phyloP scores from a whole-genome alignment of 2,329 filamentous ascomycete species.

The Aspergillus jensenii region DNA sequence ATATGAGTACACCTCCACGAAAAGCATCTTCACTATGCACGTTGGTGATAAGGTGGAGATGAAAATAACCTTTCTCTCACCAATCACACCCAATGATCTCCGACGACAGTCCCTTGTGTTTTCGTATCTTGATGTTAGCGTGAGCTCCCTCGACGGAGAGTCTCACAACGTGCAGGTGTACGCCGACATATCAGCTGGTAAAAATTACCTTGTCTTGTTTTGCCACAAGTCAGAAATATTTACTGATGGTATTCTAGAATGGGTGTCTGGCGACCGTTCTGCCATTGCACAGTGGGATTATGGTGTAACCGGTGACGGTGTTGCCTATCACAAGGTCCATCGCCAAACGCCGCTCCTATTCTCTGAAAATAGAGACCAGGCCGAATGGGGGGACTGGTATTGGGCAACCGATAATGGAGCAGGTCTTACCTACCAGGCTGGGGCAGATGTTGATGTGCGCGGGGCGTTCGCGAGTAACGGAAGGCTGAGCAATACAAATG shows the following conservation, averaged over 20 bases:
- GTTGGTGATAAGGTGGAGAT: slow-evolving; percentile 62
- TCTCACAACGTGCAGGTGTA: slow-evolving; percentile 69
- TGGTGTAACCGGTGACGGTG: slow-evolving; percentile 47
- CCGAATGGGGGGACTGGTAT: slow-evolving; percentile 56
- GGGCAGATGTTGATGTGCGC: slow-evolving; percentile 48
- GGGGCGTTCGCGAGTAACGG: slow-evolving; percentile 47
- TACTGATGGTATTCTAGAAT: slow-evolving; percentile 54
- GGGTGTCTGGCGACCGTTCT: slow-evolving; percentile 63
- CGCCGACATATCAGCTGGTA: slow-evolving; percentile 69
- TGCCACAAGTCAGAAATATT: background rate
- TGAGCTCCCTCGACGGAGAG: slow-evolving; percentile 61
- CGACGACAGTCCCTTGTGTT: slow-evolving; percentile 68
- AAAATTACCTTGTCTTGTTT: slow-evolving; percentile 22
- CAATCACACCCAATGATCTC: slow-evolving; percentile 66
- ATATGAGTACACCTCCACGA: slow-evolving; percentile 70
- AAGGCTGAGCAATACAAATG: slow-evolving; percentile 45
- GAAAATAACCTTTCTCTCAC: slow-evolving; percentile 69
- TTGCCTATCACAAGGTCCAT: slow-evolving; percentile 62
- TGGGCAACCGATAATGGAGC: slow-evolving; percentile 48
- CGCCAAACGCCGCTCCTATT: slow-evolving; percentile 50
- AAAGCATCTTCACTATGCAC: slow-evolving; percentile 67
- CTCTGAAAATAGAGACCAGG: slow-evolving; percentile 48
- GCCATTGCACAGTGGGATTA: slow-evolving; percentile 64
- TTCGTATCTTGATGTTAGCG: slow-evolving; percentile 67
- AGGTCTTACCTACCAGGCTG: slow-evolving; percentile 49